These are phyloP conservation scores for Leccinum griseonigrum DNA, from an alignment of 1,284 basidiomycete genomes.

Conservation along the genomic window DNA sequence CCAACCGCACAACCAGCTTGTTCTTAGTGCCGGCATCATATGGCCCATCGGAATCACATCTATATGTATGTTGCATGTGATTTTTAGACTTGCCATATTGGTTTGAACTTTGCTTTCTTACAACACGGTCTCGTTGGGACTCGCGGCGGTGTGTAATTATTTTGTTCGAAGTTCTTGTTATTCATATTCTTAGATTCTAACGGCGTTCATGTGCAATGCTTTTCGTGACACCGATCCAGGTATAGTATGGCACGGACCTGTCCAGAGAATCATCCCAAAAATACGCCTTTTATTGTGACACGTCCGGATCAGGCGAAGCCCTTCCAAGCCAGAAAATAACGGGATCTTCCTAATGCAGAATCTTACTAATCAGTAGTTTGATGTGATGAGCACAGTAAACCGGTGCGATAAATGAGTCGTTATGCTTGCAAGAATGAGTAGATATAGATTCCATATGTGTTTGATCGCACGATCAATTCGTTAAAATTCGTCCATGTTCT, in stretches of 20 bases:
- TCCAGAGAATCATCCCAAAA: neutral
- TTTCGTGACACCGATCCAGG: neutral
- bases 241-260: neutral
- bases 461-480: neutral
- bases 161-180: neutral
- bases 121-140: neutral
- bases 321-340: neutral
- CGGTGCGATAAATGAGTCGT: neutral
- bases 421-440: neutral
- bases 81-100: neutral
- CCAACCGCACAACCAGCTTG: neutral
- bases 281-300: neutral
- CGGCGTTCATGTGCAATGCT: neutral
- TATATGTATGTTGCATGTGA: neutral
- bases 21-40: neutral
- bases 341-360: neutral
- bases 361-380: neutral
- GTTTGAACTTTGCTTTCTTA: neutral
- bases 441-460: neutral
- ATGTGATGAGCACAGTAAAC: neutral
- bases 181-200: neutral
- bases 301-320: neutral
- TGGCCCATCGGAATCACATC: neutral
- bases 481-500: slow-evolving; percentile 3
- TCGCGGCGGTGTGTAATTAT: neutral